Conservation (phyloP, 2,329 filamentous ascomycete species). For the Aspergillus novoparasiticus region DNA sequence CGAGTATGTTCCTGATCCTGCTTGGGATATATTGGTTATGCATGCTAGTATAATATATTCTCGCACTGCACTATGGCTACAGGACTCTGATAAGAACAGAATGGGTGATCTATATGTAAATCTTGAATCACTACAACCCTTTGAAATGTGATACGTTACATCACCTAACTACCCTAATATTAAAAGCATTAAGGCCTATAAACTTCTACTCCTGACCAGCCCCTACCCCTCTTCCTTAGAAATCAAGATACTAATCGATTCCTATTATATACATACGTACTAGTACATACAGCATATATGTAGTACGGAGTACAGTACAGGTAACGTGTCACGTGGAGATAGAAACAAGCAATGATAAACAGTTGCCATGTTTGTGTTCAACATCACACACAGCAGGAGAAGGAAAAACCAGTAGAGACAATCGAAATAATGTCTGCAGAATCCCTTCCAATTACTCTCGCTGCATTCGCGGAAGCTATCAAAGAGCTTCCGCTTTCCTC, state of each 20-base stretch:
- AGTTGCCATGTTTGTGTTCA: neutral
- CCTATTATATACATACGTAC: neutral
- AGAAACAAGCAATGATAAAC: neutral
- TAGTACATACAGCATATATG: too few species aligned
- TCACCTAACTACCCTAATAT: neutral
- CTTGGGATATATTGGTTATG: neutral
- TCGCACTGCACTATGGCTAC: neutral
- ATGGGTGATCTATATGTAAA: neutral
- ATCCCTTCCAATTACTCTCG: constrained; percentile 52
- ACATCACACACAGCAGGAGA: neutral
- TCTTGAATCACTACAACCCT: neutral
- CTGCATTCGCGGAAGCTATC: constrained; percentile 58
- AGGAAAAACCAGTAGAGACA: neutral
- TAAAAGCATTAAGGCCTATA: neutral
- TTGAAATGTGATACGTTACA: neutral
- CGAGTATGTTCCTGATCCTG: neutral
- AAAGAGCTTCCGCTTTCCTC: constrained; percentile 59
- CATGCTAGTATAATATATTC: neutral
- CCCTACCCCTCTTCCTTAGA: neutral
- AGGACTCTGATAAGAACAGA: neutral
- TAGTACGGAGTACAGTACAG: neutral
- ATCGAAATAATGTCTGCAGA: constrained; percentile 52
- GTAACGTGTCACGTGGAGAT: constrained; percentile 21
- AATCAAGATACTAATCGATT: neutral
- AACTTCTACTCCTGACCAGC: neutral